A percentile compares a stretch with the other conserved stretches of the same genome.
Evolutionary conservation across 768 basidiomycete species (phyloP).

Genomic region (Phlegmacium glaucopus): DNA sequence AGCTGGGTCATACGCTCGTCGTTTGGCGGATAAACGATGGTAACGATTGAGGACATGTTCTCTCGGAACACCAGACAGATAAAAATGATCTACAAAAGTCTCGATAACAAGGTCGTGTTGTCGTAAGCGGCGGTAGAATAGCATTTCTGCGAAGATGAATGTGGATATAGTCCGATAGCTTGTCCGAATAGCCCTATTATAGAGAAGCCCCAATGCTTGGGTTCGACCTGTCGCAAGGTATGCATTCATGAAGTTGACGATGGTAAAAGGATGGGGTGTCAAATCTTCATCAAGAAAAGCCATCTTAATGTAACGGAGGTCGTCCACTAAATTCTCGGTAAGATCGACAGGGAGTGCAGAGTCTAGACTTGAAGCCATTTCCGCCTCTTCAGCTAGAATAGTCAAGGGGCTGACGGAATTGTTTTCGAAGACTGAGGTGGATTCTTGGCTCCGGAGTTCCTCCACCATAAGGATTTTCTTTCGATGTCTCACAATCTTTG

Average conservation of each 20-base stretch:
- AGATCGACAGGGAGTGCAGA: conserved; percentile 9
- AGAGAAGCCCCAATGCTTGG: conserved; percentile 29
- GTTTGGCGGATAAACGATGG: conserved; percentile 8
- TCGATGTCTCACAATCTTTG: conserved; percentile 3
- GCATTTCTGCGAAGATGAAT: conserved; percentile 42
- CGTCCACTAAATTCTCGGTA: conserved; percentile 12
- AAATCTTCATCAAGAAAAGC: conserved; percentile 2
- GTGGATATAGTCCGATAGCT: conserved; percentile 16
- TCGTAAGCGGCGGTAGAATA: conserved; percentile 30
- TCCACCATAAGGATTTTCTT: conserved; percentile 16
- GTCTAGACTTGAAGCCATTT: conserved; percentile 4
- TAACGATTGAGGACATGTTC: conserved; percentile 25
- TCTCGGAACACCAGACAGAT: conserved; percentile 49
- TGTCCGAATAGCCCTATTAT: conserved; percentile 24
- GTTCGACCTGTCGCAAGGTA: conserved; percentile 33
- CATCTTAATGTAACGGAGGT: conserved; percentile 21
- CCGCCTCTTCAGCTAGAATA: background rate
- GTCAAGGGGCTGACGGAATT: background rate
- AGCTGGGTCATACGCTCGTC: conserved; percentile 1
- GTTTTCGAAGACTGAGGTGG: background rate
- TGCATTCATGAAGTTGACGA: conserved; percentile 31
- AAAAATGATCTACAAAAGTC: conserved; percentile 51
- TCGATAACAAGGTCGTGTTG: conserved; percentile 32
- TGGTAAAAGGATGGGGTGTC: conserved; percentile 22
- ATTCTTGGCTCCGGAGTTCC: conserved; percentile 10